Conservation (phyloP, 768 basidiomycete genomes). For the Calocybe gangraenosa region DNA sequence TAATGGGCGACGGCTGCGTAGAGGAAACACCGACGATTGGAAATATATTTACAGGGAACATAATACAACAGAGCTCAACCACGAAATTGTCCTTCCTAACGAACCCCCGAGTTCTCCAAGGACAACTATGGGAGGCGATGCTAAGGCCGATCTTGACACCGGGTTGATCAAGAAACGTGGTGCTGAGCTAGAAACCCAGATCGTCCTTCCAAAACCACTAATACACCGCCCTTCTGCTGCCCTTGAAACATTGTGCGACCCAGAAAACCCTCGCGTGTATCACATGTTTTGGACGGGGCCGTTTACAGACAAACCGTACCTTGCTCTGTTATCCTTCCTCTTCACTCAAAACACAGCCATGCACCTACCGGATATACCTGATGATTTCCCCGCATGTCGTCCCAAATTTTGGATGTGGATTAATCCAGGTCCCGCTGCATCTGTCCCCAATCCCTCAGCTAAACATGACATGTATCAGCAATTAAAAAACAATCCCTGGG, state of each 20-base stretch:
- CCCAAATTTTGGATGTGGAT: conserved; percentile 97
- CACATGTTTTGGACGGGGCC: conserved; percentile 98
- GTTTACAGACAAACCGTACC: conserved; percentile 96
- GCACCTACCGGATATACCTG: conserved; percentile 44
- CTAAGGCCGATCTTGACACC: conserved; percentile 40
- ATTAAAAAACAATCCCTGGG: conserved; percentile 83
- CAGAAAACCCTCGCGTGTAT: conserved; percentile 77
- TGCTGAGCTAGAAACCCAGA: conserved; percentile 51
- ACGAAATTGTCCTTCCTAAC: conserved; percentile 17
- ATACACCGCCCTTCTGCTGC: conserved; percentile 39
- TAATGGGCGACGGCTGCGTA: conserved; percentile 64
- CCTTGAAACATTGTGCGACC: conserved; percentile 55
- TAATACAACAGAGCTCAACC: conserved; percentile 22
- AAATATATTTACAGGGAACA: conserved; percentile 66
- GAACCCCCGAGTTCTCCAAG: conserved; percentile 20
- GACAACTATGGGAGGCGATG: conserved; percentile 22
- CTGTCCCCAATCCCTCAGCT: conserved; percentile 76
- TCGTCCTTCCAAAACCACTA: conserved; percentile 44
- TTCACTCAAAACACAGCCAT: conserved; percentile 90
- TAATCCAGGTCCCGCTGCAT: conserved; percentile 87
- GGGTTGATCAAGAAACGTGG: conserved; percentile 57
- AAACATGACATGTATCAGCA: conserved; percentile 77
- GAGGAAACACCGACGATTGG: conserved; percentile 73
- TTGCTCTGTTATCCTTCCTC: conserved; percentile 87
- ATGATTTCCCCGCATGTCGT: conserved; percentile 56